Base-by-base conservation (phyloP, 805 yeast species). In the Lipomyces japonicus region DNA sequence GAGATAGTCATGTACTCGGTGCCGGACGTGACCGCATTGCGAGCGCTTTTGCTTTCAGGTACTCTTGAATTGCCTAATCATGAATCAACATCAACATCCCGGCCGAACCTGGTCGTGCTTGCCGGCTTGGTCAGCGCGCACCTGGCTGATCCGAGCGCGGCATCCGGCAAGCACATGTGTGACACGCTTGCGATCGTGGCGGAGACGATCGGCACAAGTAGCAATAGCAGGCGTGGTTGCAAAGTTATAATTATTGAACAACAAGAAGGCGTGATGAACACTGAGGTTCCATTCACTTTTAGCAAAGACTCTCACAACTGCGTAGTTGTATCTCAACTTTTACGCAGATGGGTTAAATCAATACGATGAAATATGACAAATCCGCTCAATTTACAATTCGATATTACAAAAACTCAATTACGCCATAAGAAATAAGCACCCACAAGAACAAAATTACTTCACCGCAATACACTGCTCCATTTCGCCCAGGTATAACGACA, bases 401-500 rank as follows among this genome's bases (percentile, higher is more conserved):
- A 26, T 25, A 40, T 12, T 26, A 26, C 21, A 24, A 3, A 7
- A 10, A 28, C 32, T 10, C 32, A 28, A 28, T 10, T 10, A 28
- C 32, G 14, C 10, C 10, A 34, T 12, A 12, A 6, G 16, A 34
- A 34, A 34, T 12, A 34, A 34, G 37, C 6, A 6, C 21, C 37
- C 7, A 14, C 16, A 34, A 6, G 10, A 6, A 6, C 16, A 34
- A 14, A 34, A 12, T 34, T 14, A 24, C 35, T 39, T 14, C 16
- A n/a, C 46, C 1, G 47, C 42, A 19, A 59, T 52, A 24, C 61
- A 28, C 57, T 71, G 74, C 34, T 71, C 70, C 72, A 80, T 75
- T 50, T 78, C 82, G 36, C 66, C 65, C 44, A 80, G 60, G 58
- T 84, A 84, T 47, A 72, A 65, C 51, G 71, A 71, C 37, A 84